Evolutionary conservation across 768 basidiomycete genomes (phyloP).

Genomic region (Lyophyllum semitale): DNA sequence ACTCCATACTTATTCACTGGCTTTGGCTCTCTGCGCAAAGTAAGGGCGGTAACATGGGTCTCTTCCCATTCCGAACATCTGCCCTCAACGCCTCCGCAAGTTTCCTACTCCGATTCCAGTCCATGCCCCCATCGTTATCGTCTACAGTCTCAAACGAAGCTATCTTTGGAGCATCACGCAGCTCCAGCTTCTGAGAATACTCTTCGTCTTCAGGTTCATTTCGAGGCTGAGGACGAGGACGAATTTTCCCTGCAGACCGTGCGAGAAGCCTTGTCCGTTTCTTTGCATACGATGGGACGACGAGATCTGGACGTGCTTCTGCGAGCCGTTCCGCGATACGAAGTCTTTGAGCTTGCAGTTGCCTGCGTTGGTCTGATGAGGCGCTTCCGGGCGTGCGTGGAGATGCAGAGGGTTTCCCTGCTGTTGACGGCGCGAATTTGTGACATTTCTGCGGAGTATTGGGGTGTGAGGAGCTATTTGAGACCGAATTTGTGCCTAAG

Average conservation of each 20-base stretch:
- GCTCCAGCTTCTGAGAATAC: neutral
- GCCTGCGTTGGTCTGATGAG: slow-evolving; percentile 9
- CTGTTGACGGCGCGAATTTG: neutral
- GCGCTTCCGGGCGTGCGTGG: neutral
- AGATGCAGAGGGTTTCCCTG: neutral
- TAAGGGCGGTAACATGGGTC: slow-evolving; percentile 30
- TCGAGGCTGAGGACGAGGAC: neutral
- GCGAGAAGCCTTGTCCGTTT: slow-evolving; percentile 26
- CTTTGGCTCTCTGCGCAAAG: slow-evolving; percentile 30
- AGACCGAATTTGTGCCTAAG: neutral
- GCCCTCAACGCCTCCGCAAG: slow-evolving; percentile 30
- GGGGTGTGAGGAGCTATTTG: neutral
- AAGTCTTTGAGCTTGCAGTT: slow-evolving; percentile 22
- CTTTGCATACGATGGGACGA: slow-evolving; percentile 29
- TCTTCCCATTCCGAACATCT: slow-evolving; percentile 29
- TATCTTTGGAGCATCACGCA: slow-evolving; percentile 12
- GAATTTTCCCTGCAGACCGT: slow-evolving; percentile 3
- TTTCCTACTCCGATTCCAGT: slow-evolving; percentile 37
- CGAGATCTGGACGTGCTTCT: slow-evolving; percentile 44
- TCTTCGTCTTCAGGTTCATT: slow-evolving; percentile 9
- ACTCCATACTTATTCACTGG: slow-evolving; percentile 3
- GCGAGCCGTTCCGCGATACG: slow-evolving; percentile 42
- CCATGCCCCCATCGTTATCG: slow-evolving; percentile 31
- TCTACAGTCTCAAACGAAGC: slow-evolving; percentile 28
- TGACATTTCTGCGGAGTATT: neutral